phyloP scores from a whole-genome alignment of 1,284 basidiomycete species.

The Malassezia caprae region DNA sequence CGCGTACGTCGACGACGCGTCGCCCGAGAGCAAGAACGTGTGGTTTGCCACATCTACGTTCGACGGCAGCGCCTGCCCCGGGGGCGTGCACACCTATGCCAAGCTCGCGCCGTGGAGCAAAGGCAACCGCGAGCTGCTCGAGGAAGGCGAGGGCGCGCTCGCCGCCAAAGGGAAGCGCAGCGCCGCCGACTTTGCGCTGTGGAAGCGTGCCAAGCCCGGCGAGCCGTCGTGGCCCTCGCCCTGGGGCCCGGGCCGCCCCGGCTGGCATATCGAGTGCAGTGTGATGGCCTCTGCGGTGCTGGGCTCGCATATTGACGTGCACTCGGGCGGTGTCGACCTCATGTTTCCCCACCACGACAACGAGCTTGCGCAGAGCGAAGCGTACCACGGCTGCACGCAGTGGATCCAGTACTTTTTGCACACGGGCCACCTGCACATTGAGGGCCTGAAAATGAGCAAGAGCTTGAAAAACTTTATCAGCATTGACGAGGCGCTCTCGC shows the following conservation, averaged over 20 bases:
- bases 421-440: constrained; percentile 95
- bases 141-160: constrained; percentile 80
- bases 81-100: constrained; percentile 61
- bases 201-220: constrained; percentile 96
- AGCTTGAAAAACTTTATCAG: constrained; percentile 99
- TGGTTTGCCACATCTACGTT: constrained; percentile 91
- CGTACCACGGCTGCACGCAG: constrained; percentile 73
- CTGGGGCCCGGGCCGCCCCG: constrained; percentile 93
- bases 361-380: constrained; percentile 91
- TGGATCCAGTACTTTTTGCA: constrained; percentile 99
- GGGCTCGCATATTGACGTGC: constrained; percentile 90
- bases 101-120: constrained; percentile 92
- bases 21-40: constrained; percentile 51
- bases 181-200: constrained; percentile 79
- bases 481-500: constrained; percentile 85
- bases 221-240: constrained; percentile 94
- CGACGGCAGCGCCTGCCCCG: constrained; percentile 55
- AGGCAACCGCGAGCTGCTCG: constrained; percentile 77
- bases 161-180: constrained; percentile 57
- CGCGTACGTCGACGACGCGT: constrained; percentile 57
- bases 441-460: constrained; percentile 98
- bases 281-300: constrained; percentile 94
- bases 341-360: constrained; percentile 99
- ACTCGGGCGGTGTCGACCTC: constrained; percentile 91
- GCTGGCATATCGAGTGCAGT: constrained; percentile 99